Evolutionary conservation across 2,329 filamentous ascomycete species (phyloP).

Genomic region (Pochonia chlamydosporia): DNA sequence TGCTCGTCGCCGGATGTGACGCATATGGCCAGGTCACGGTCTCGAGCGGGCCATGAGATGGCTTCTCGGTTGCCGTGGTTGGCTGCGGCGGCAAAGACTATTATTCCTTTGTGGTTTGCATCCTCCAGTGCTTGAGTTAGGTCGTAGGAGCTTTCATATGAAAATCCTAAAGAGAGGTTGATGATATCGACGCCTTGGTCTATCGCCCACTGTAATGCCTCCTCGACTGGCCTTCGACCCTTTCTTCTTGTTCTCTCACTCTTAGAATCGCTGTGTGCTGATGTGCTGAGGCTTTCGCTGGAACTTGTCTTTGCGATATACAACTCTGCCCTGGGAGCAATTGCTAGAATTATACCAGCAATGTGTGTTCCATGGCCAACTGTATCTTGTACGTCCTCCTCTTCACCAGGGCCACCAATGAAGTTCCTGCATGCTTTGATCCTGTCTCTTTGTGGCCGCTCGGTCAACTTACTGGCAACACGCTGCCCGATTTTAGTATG

Average conservation of each 20-base stretch:
- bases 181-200: conserved; percentile 10
- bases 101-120: conserved; percentile 5
- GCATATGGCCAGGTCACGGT: conserved; percentile 9
- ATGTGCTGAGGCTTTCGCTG: neutral
- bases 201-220: conserved; percentile 11
- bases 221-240: neutral
- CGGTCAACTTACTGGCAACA: neutral
- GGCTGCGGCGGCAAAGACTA: conserved; percentile 12
- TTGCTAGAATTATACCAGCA: conserved; percentile 9
- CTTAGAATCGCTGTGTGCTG: neutral
- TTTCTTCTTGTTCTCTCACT: neutral
- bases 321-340: conserved; percentile 10
- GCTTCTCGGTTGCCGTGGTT: conserved; percentile 11
- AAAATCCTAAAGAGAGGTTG: conserved; percentile 13
- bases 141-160: conserved; percentile 8
- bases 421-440: conserved; percentile 12
- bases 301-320: conserved; percentile 11
- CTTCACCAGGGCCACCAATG: conserved; percentile 1
- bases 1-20: conserved; percentile 10
- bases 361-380: conserved; percentile 12
- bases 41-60: conserved; percentile 12
- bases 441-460: conserved; percentile 7
- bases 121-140: conserved; percentile 7
- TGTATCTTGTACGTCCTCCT: conserved; percentile 8
- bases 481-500: conserved; percentile 5